Evolutionary conservation across 768 basidiomycete genomes (phyloP).

Genomic region (Tricholoma hemisulphureum): DNA sequence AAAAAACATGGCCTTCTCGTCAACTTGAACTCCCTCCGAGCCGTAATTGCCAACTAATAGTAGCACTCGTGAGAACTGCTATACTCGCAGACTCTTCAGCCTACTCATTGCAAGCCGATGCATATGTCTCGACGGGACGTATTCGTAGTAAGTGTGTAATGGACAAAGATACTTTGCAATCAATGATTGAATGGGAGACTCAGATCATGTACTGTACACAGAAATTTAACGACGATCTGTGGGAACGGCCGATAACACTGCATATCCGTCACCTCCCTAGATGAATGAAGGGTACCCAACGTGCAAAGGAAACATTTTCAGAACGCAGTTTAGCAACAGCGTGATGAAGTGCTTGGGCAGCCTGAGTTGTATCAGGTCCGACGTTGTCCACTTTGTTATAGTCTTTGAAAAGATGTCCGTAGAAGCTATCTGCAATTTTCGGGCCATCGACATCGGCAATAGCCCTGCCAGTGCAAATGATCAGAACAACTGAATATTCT

Average conservation of each 20-base stretch:
- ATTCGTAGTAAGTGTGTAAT: background rate
- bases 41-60: too few species aligned
- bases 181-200: background rate
- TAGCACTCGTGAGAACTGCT: too few species aligned
- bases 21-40: too few species aligned
- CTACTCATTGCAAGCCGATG: background rate
- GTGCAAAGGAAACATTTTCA: background rate
- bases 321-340: background rate
- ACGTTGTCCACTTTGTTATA: background rate
- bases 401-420: background rate
- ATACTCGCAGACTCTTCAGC: too few species aligned
- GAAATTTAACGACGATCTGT: background rate
- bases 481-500: background rate
- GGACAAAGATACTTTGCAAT: background rate
- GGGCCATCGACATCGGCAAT: background rate
- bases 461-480: background rate
- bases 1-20: too few species aligned
- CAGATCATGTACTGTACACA: background rate
- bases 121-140: background rate
- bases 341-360: background rate
- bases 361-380: background rate
- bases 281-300: constrained; percentile 1
- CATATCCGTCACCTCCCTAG: background rate
- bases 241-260: background rate
- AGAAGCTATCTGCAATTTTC: background rate